Evolutionary conservation across 139 green algal species (phyloP).

Genomic region (Auxenochlorella pyrenoidosa): DNA sequence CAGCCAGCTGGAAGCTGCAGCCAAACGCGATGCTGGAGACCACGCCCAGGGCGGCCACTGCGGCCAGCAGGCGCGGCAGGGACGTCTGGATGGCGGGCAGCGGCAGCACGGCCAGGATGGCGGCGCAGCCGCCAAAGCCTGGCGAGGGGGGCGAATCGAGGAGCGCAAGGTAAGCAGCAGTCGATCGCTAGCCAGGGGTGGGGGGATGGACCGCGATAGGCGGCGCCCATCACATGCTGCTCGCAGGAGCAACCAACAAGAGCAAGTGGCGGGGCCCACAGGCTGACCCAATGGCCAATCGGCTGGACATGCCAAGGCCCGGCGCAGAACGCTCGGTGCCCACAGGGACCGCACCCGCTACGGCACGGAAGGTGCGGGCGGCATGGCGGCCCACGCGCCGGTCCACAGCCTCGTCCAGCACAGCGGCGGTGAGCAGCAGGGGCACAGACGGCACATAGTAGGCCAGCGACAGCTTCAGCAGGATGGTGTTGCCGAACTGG

Average conservation of each 20-base stretch:
- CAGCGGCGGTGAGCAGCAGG: background rate
- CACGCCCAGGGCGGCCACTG: background rate
- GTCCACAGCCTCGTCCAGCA: background rate
- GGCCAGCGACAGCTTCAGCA: background rate
- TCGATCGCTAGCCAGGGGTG: background rate
- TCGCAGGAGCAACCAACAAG: no score
- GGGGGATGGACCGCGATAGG: background rate
- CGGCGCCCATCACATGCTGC: background rate
- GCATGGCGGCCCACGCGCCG: background rate
- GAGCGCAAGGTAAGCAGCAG: background rate
- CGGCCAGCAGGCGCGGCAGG: background rate
- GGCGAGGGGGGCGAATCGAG: background rate
- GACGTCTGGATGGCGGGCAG: background rate
- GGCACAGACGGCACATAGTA: conserved; percentile 11
- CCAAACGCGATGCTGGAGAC: background rate
- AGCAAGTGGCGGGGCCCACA: background rate
- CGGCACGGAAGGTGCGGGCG: background rate
- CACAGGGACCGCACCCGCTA: background rate
- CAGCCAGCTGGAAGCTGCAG: conserved; percentile 5
- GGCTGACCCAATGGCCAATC: background rate
- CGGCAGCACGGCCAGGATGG: conserved; percentile 1
- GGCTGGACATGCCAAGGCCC: background rate
- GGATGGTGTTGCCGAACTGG: background rate
- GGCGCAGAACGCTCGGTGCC: background rate
- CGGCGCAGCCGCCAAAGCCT: conserved; percentile 29